These are phyloP conservation scores for Alnus rubra DNA, from an alignment of 306 rosid species.

Conservation along the genomic window DNA sequence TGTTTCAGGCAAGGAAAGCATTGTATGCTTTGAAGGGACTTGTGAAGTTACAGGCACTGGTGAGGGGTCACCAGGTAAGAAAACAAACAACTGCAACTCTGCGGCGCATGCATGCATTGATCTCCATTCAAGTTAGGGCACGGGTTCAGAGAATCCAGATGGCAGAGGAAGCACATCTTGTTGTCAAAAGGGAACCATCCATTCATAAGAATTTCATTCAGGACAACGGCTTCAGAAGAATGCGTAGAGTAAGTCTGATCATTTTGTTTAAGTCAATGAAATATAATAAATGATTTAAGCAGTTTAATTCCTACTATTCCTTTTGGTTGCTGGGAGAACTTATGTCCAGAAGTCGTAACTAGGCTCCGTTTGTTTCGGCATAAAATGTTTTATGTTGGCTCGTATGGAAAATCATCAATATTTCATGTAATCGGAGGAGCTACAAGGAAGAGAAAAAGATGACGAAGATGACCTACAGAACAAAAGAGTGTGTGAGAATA, in stretches of 20 bases:
- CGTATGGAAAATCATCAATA: too few relatives aligned
- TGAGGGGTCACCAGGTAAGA: conserved; percentile 90
- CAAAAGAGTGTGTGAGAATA: too few relatives aligned
- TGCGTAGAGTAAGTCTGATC: conserved; percentile 37
- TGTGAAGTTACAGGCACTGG: conserved; percentile 86
- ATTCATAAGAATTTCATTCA: conserved; percentile 5
- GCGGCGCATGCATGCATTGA: conserved; percentile 78
- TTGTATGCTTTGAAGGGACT: conserved; percentile 79
- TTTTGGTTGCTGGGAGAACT: too few relatives aligned
- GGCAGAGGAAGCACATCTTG: conserved; percentile 45
- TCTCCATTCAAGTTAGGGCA: conserved; percentile 86
- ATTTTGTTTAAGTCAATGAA: too few relatives aligned
- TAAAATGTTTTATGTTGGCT: too few relatives aligned
- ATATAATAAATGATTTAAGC: too few relatives aligned
- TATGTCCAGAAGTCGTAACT: too few relatives aligned
- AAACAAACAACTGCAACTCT: conserved; percentile 71
- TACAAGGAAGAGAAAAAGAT: too few relatives aligned
- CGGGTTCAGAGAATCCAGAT: conserved; percentile 63
- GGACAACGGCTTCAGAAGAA: conserved; percentile 15
- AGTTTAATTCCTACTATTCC: neutral
- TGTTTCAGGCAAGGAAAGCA: conserved; percentile 80
- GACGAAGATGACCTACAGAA: too few relatives aligned
- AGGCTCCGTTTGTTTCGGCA: too few relatives aligned
- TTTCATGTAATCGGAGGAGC: too few relatives aligned
- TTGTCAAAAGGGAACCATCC: conserved; percentile 26